phyloP scores from a whole-genome alignment of 2,329 filamentous ascomycete genomes.

The Trichophyton verrucosum region DNA sequence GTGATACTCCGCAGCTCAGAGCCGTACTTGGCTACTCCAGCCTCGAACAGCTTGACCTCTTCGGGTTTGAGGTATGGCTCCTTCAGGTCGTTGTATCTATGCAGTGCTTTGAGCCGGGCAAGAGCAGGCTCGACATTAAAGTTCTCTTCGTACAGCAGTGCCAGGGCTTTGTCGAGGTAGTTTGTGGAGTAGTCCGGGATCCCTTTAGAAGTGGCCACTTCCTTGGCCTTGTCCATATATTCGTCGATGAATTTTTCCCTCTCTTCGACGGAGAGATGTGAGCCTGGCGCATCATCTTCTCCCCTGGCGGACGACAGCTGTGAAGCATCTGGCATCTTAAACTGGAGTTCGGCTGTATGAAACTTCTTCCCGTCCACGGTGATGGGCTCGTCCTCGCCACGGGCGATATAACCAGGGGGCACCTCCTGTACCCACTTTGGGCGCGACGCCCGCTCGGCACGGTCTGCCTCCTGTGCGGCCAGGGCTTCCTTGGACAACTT shows the following conservation, averaged over 20 bases:
- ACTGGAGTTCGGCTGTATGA: conserved; percentile 63
- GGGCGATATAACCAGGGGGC: conserved; percentile 68
- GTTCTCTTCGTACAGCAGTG: conserved; percentile 57
- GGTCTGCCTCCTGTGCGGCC: conserved; percentile 70
- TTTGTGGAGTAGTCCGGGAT: conserved; percentile 70
- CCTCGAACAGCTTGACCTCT: conserved; percentile 83
- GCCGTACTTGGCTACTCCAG: conserved; percentile 77
- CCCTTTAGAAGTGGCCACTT: conserved; percentile 53
- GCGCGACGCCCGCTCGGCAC: conserved; percentile 62
- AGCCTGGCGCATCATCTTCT: conserved; percentile 28
- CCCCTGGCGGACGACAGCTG: conserved; percentile 35
- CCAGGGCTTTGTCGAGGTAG: conserved; percentile 69
- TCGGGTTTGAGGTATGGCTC: conserved; percentile 68
- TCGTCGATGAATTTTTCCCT: conserved; percentile 53
- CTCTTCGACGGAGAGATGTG: conserved; percentile 25
- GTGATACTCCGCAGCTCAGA: conserved; percentile 78
- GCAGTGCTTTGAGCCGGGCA: conserved; percentile 53
- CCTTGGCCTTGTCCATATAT: conserved; percentile 61
- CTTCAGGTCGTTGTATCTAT: conserved; percentile 60
- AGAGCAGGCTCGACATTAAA: conserved; percentile 63
- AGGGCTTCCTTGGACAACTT: conserved; percentile 70
- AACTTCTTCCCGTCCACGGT: conserved; percentile 54
- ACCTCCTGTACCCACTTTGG: conserved; percentile 93
- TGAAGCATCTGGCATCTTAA: conserved; percentile 55
- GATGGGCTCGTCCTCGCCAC: conserved; percentile 63